These are phyloP conservation scores for Albugo candida DNA, from an alignment of 352 stramenopile genomes.

Conservation along the genomic window DNA sequence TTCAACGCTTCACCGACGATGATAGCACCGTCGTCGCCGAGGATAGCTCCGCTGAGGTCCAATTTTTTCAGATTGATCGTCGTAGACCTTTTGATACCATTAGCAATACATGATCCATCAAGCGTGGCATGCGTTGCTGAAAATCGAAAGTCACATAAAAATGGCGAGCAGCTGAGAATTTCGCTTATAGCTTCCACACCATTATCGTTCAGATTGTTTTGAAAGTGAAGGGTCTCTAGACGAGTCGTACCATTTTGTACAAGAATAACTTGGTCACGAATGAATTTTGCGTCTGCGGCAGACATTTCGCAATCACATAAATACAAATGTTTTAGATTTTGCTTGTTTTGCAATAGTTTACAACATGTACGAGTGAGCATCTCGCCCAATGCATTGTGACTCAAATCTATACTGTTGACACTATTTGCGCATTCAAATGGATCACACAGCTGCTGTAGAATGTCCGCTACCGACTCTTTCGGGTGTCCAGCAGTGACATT, in stretches of 20 bases:
- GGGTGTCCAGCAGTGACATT: conserved; percentile 74
- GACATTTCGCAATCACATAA: conserved; percentile 94
- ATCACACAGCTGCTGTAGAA: conserved; percentile 63
- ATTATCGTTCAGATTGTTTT: conserved; percentile 95
- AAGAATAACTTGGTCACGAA: conserved; percentile 75
- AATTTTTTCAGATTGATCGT: conserved; percentile 31
- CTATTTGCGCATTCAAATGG: conserved; percentile 46
- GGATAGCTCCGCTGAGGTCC: conserved; percentile 87
- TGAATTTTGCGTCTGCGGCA: conserved; percentile 64
- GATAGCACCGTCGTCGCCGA: conserved; percentile 66
- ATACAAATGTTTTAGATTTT: conserved; percentile 69
- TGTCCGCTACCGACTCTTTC: conserved; percentile 65
- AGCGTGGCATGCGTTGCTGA: conserved; percentile 81
- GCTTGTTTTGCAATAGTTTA: conserved; percentile 56
- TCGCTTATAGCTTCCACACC: conserved; percentile 76
- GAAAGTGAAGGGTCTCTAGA: conserved; percentile 88
- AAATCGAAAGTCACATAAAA: conserved; percentile 83
- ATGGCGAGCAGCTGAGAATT: conserved; percentile 71
- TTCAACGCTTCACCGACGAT: conserved; percentile 75
- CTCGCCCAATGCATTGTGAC: conserved; percentile 89
- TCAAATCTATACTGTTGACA: conserved; percentile 72
- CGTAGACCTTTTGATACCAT: conserved; percentile 66
- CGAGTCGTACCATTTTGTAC: conserved; percentile 42
- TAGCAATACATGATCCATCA: conserved; percentile 39
- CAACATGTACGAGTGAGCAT: conserved; percentile 86